phyloP scores from a whole-genome alignment of 2,329 filamentous ascomycete genomes.

The Sphaerostilbella broomeana region DNA sequence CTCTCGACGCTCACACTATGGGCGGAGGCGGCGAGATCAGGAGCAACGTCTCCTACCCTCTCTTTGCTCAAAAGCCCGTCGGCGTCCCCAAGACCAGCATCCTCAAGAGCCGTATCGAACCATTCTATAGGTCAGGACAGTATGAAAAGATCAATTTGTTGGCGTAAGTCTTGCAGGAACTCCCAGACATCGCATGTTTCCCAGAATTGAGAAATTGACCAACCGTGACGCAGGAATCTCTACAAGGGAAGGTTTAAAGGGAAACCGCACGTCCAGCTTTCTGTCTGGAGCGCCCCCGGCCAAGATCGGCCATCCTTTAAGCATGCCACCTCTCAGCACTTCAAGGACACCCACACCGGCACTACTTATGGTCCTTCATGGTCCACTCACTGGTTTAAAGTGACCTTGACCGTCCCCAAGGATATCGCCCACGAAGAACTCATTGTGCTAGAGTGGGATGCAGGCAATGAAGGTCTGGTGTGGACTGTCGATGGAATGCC shows the following conservation, averaged over 20 bases:
- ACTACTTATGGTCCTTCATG: constrained; percentile 86
- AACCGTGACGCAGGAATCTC: constrained; percentile 27
- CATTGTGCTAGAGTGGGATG: constrained; percentile 95
- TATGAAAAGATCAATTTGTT: constrained; percentile 69
- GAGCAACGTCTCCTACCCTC: constrained; percentile 45
- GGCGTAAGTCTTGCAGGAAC: constrained; percentile 44
- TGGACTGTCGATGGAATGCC: constrained; percentile 89
- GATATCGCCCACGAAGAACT: constrained; percentile 68
- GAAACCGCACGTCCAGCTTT: constrained; percentile 72
- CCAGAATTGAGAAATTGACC: too few relatives aligned
- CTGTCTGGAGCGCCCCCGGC: constrained; percentile 75
- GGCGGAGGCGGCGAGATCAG: constrained; percentile 42
- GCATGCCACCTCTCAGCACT: constrained; percentile 70
- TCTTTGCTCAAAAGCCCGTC: constrained; percentile 46
- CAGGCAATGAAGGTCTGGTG: constrained; percentile 87
- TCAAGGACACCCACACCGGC: constrained; percentile 67
- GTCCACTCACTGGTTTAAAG: constrained; percentile 96
- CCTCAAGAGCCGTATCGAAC: constrained; percentile 74
- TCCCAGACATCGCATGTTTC: too few relatives aligned
- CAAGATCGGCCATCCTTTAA: constrained; percentile 77
- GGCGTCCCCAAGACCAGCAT: constrained; percentile 80
- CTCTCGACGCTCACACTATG: constrained; percentile 36
- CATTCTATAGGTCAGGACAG: constrained; percentile 74
- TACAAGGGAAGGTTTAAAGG: constrained; percentile 48
- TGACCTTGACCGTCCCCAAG: constrained; percentile 69